Conservation (phyloP, 768 basidiomycete genomes). For the Leccinum variicolor region DNA sequence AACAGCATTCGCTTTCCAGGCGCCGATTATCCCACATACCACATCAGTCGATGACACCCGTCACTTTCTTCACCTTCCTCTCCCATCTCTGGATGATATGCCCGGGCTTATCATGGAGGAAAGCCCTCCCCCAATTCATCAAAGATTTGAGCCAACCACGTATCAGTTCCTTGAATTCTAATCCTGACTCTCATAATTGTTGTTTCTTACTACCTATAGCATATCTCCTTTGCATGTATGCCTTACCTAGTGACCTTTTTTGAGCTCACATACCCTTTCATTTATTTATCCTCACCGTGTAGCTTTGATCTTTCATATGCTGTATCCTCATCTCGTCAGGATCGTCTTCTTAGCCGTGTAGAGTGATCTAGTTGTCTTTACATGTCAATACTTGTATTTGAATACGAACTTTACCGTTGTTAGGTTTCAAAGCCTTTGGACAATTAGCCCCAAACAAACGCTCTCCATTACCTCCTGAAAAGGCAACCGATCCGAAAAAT, state of each 20-base stretch:
- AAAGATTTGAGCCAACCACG: constrained; percentile 61
- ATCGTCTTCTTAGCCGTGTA: constrained; percentile 7
- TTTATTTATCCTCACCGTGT: constrained; percentile 15
- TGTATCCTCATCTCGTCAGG: constrained; percentile 24
- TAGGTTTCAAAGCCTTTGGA: neutral
- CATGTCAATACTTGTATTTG: constrained; percentile 10
- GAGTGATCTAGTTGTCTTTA: constrained; percentile 6
- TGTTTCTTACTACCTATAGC: constrained; percentile 24
- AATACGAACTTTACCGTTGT: neutral
- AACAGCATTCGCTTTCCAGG: constrained; percentile 41
- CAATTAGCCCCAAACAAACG: constrained; percentile 27
- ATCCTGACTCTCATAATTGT: constrained; percentile 17
- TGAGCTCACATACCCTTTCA: constrained; percentile 9
- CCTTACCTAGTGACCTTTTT: neutral
- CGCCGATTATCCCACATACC: constrained; percentile 82
- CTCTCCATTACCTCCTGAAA: constrained; percentile 12
- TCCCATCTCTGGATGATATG: constrained; percentile 75
- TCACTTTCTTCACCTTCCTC: constrained; percentile 77
- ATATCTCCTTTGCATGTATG: constrained; percentile 15
- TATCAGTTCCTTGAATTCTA: constrained; percentile 79
- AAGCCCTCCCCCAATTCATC: constrained; percentile 51
- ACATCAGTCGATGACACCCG: constrained; percentile 80
- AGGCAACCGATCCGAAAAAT: constrained; percentile 14
- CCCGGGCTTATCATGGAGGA: constrained; percentile 73
- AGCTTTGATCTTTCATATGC: constrained; percentile 28